These are phyloP conservation scores for Chamaenerion angustifolium DNA, from an alignment of 345 rosid species.

Conservation along the genomic window DNA sequence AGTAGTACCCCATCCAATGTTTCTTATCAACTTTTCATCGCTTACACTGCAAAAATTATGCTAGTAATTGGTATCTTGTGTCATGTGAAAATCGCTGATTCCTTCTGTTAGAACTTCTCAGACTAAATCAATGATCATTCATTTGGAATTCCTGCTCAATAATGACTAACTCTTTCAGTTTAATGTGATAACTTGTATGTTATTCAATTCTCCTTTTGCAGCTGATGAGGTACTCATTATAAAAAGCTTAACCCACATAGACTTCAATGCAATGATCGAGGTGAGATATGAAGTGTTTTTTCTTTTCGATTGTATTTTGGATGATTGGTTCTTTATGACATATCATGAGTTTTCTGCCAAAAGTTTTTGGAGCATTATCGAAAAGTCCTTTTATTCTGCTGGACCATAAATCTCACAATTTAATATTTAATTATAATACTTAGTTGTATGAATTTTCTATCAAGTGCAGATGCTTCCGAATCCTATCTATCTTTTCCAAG, in stretches of 20 bases:
- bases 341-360: too few species aligned
- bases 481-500: constrained; percentile 98
- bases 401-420: too few species aligned
- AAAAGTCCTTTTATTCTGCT: too few species aligned
- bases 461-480: constrained; percentile 66
- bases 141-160: too few species aligned
- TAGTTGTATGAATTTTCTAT: background rate
- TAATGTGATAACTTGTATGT: too few species aligned
- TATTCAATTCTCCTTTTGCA: constrained; percentile 16
- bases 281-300: constrained; percentile 18
- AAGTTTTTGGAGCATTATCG: too few species aligned
- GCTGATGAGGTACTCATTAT: constrained; percentile 88
- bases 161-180: too few species aligned
- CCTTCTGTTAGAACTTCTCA: background rate
- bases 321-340: constrained; percentile 1
- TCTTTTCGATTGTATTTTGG: too few species aligned
- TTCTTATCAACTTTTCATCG: too few species aligned
- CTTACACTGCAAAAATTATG: too few species aligned
- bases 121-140: constrained; percentile 5
- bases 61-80: background rate
- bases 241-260: constrained; percentile 83
- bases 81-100: background rate
- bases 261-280: constrained; percentile 88
- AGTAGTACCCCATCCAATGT: too few species aligned
- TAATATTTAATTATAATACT: too few species aligned